Conservation (phyloP, 1,139 yeast genomes). For the Nakaseomyces sp. region DNA sequence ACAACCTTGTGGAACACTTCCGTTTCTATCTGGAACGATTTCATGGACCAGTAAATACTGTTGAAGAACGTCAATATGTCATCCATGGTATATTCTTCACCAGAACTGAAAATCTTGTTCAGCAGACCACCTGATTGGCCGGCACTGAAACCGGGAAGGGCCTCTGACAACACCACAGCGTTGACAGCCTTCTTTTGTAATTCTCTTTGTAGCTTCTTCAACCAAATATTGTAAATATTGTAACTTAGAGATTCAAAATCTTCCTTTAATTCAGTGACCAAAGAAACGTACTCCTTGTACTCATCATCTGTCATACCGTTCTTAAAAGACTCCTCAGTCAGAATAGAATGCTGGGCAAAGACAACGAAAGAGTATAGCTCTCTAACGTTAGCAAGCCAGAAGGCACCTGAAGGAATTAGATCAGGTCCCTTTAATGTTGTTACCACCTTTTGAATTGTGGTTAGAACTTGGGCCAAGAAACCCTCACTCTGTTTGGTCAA, state of each 20-base stretch:
- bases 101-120: conserved; percentile 66
- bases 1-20: conserved; percentile 82
- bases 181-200: conserved; percentile 87
- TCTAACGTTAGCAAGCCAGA: conserved; percentile 96
- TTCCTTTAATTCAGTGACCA: conserved; percentile 86
- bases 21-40: conserved; percentile 77
- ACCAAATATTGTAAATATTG: conserved; percentile 95
- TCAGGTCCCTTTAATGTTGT: conserved; percentile 71
- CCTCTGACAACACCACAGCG: conserved; percentile 89
- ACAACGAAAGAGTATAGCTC: conserved; percentile 91
- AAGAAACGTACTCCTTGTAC: conserved; percentile 78
- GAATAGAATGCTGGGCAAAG: conserved; percentile 83
- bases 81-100: conserved; percentile 83
- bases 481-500: conserved; percentile 86
- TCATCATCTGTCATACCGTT: conserved; percentile 86
- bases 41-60: conserved; percentile 89
- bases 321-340: conserved; percentile 70
- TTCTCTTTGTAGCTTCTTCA: conserved; percentile 89
- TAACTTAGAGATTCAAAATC: conserved; percentile 90
- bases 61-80: conserved; percentile 86
- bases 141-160: conserved; percentile 92
- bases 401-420: conserved; percentile 86
- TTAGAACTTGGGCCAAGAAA: conserved; percentile 81
- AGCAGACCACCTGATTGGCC: conserved; percentile 81
- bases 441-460: conserved; percentile 77